phyloP scores from a whole-genome alignment of 2,329 filamentous ascomycete species.

The Rachicladosporium sp. region DNA sequence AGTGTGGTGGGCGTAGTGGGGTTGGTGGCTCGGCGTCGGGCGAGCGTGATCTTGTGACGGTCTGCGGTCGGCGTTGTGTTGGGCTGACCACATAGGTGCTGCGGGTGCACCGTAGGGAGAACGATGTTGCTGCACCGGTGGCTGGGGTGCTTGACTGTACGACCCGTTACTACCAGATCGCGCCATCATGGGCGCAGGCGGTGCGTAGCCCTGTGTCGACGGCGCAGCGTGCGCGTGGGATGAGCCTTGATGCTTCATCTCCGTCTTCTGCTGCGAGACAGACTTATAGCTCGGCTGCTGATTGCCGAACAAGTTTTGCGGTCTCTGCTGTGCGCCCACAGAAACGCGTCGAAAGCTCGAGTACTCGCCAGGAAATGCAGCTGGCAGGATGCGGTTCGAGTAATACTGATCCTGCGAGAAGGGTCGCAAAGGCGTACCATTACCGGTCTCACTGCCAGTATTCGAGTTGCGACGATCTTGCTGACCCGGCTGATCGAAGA shows the following conservation, averaged over 20 bases:
- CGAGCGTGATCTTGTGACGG: no score
- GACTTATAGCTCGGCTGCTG: slow-evolving; percentile 16
- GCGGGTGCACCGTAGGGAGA: slow-evolving; percentile 21
- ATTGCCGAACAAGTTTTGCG: slow-evolving; percentile 14
- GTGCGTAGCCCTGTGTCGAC: not conserved
- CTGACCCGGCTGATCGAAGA: no score
- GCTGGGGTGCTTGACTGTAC: slow-evolving; percentile 5
- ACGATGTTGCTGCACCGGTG: slow-evolving; percentile 5
- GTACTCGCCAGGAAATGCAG: slow-evolving; percentile 24
- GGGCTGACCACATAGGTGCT: no score
- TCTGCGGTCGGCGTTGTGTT: no score
- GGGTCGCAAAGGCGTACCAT: slow-evolving; percentile 16
- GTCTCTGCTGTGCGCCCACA: slow-evolving; percentile 16
- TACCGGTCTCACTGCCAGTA: slow-evolving; percentile 3
- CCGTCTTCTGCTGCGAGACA: slow-evolving; percentile 13
- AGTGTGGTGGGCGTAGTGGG: slow-evolving; percentile 14
- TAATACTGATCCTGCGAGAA: slow-evolving; percentile 27
- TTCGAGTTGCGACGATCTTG: no score
- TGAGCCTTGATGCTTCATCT: slow-evolving; percentile 11
- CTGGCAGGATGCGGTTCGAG: slow-evolving; percentile 23
- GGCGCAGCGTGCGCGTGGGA: not conserved
- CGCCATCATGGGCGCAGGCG: not conserved
- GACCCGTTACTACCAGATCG: slow-evolving; percentile 1
- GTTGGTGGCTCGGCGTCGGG: slow-evolving; percentile 11
- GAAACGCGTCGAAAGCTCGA: slow-evolving; percentile 20